Conservation (phyloP, 129 eudicot genomes). For the Flaveria sonorensis region DNA sequence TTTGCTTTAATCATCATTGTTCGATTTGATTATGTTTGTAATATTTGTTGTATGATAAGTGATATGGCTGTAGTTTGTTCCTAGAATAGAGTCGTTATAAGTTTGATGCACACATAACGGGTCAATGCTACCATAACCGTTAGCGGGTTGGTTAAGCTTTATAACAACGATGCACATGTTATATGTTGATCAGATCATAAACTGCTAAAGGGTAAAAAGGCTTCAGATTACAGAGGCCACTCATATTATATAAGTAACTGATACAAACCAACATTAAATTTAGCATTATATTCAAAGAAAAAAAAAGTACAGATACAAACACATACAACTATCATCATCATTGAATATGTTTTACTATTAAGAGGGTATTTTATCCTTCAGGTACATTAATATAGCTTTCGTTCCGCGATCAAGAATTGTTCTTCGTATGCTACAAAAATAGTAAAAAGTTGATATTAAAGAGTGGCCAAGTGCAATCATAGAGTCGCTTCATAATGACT, state of each 20-base stretch:
- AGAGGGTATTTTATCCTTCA: slow-evolving; percentile 67
- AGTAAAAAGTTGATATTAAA: background rate
- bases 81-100: too few relatives aligned
- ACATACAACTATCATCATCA: slow-evolving; percentile 24
- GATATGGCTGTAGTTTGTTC: too few relatives aligned
- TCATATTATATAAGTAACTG: slow-evolving; percentile 3
- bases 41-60: background rate
- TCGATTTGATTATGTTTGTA: background rate
- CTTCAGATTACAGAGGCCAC: background rate
- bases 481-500: too few relatives aligned
- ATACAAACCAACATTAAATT: slow-evolving; percentile 16
- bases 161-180: background rate
- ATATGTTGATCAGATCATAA: background rate
- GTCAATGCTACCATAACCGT: too few relatives aligned
- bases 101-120: too few relatives aligned
- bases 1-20: background rate
- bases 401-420: slow-evolving; percentile 88
- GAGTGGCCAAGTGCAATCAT: background rate
- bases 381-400: slow-evolving; percentile 69
- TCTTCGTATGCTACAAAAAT: slow-evolving; percentile 77
- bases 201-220: background rate
- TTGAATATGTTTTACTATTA: slow-evolving; percentile 32
- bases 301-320: slow-evolving; percentile 14
- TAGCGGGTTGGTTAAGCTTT: background rate
- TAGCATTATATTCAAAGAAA: background rate